These are phyloP conservation scores for Fusarium heterosporum DNA, from an alignment of 2,329 filamentous ascomycete genomes.

Conservation along the genomic window DNA sequence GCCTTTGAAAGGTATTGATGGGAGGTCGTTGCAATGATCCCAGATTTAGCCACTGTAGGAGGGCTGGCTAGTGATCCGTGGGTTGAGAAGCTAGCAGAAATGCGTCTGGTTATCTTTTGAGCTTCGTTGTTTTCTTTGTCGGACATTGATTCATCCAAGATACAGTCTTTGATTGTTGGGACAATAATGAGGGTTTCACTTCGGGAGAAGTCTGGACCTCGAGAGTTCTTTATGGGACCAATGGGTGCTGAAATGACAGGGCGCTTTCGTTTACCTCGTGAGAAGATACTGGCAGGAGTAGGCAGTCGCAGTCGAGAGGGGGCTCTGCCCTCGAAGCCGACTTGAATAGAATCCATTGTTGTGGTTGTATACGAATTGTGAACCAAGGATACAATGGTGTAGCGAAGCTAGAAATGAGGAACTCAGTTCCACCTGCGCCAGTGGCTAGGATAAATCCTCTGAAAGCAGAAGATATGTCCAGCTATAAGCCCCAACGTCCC, in stretches of 20 bases:
- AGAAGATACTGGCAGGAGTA: constrained; percentile 25
- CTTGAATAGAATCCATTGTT: constrained; percentile 39
- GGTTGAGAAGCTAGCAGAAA: constrained; percentile 50
- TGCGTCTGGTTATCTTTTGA: constrained; percentile 40
- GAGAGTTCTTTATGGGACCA: constrained; percentile 54
- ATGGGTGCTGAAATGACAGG: constrained; percentile 53
- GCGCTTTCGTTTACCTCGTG: constrained; percentile 39
- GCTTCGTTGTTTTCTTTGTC: constrained; percentile 15
- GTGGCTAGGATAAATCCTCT: not conserved
- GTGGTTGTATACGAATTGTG: not conserved
- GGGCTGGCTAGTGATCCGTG: constrained; percentile 44
- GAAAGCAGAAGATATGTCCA: too few species aligned
- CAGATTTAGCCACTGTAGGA: constrained; percentile 49
- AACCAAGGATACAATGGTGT: not conserved
- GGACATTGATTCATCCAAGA: constrained; percentile 33
- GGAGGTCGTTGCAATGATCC: constrained; percentile 42
- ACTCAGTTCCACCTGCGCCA: not conserved
- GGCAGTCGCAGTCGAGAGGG: constrained; percentile 29
- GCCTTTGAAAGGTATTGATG: constrained; percentile 19
- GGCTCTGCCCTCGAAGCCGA: constrained; percentile 16
- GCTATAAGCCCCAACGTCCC: not conserved
- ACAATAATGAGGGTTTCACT: constrained; percentile 53
- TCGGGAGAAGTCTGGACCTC: constrained; percentile 52
- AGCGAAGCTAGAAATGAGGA: not conserved
- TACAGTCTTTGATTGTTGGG: constrained; percentile 52